These are phyloP conservation scores for Crithidia mellificae DNA, from an alignment of 208 protist species.

Conservation along the genomic window DNA sequence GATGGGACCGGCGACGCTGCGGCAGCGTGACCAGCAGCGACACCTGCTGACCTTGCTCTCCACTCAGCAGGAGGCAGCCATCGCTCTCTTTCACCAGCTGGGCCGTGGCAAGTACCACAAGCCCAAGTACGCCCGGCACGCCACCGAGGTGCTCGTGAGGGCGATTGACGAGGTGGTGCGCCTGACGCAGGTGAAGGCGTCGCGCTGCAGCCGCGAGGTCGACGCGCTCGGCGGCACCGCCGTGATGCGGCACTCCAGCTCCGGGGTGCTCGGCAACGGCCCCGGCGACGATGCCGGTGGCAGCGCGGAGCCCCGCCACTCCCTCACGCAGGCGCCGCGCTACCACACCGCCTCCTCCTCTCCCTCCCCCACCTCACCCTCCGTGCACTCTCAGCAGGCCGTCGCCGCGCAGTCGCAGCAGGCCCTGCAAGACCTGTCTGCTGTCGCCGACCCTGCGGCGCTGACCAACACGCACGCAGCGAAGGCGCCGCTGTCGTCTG, in stretches of 20 bases:
- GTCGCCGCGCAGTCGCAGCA: background rate
- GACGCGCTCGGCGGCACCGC: constrained; percentile 21
- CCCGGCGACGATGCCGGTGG: constrained; percentile 4
- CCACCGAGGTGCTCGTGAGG: constrained; percentile 26
- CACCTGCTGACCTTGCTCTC: constrained; percentile 8
- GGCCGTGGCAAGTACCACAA: constrained; percentile 29
- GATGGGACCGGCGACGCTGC: background rate
- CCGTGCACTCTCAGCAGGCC: background rate
- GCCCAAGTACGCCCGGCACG: constrained; percentile 28
- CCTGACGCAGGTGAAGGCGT: constrained; percentile 11
- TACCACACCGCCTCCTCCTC: background rate
- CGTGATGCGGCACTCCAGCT: constrained; percentile 18
- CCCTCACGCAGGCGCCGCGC: constrained; percentile 7
- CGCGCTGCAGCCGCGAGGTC: constrained; percentile 12
- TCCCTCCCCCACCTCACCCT: constrained; percentile 7
- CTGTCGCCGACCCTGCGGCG: background rate
- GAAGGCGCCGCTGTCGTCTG: background rate
- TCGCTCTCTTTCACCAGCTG: constrained; percentile 23
- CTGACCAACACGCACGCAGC: background rate
- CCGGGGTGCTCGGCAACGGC: constrained; percentile 7
- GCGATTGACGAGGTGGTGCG: constrained; percentile 35
- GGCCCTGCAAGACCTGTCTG: background rate
- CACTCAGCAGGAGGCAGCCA: constrained; percentile 3
- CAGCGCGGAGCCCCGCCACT: constrained; percentile 12
- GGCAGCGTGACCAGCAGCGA: constrained; percentile 2